Base-by-base conservation (phyloP, 306 rosid genomes). In the Inga oerstediana region DNA sequence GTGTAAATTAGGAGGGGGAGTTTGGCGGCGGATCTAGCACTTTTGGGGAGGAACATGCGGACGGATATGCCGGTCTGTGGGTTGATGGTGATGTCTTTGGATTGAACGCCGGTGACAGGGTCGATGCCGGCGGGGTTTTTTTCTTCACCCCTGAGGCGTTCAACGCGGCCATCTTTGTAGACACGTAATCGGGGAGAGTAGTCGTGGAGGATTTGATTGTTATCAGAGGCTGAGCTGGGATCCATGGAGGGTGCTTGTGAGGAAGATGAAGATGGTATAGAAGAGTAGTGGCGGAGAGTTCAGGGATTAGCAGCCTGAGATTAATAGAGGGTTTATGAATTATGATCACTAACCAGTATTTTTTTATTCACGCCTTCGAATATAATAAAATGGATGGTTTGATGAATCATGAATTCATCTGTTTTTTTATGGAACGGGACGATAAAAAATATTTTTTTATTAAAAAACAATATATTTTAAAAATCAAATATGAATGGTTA, bases 141-240 rank as follows among this genome's bases (percentile, higher is more conserved):
- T 35, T 80, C 85, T 10, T 83, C 58, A 69, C 91, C 91, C 8
- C 48, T 4, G 22, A 90, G 24, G 17, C 95, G 86, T 22, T 93
- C 88, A 4, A 91, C 39, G n/a, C 70, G 87, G 9, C 97, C 95
- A 16, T 93, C 92, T 80, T 91, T 91, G 91, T 90, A 88, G 43
- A 86, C 7, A 37, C 86, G 84, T 77, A 90, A 7, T 54, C 89
- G 37, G 22, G 54, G 79, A 43, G 90, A 87, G 66, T 87, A 71
- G 19, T 91, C 89, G 0, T 71, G 87, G 44, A 74, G 74, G 12
- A 91, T 17, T 10, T 88, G 82, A 11, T 51, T 30, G 14, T 70
- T n/a, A 5, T 70, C 13, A 17, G 74, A 1, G 48, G 12, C 49
- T 22, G 74, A 39, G 78, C 5, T 62, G 32, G 39, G 12, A 72